phyloP scores from a whole-genome alignment of 495 filamentous ascomycete species.

The Viridothelium virens region DNA sequence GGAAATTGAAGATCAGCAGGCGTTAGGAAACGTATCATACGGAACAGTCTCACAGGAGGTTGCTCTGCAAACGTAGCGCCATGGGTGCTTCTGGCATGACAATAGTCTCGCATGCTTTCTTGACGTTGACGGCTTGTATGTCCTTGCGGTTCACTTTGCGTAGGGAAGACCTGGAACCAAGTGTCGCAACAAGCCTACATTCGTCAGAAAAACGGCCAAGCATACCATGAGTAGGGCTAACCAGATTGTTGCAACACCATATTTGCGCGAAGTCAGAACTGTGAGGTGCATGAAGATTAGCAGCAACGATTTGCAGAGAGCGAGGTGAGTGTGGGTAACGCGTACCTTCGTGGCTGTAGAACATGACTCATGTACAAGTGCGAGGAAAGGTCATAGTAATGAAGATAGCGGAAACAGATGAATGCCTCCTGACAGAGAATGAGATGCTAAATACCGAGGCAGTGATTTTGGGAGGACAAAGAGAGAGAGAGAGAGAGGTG shows the following conservation, averaged over 20 bases:
- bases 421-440: not conserved
- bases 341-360: slow-evolving; percentile 87
- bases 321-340: slow-evolving; percentile 11
- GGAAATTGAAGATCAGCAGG: not conserved
- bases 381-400: slow-evolving; percentile 12
- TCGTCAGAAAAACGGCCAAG: not conserved
- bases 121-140: slow-evolving; percentile 79
- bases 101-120: slow-evolving; percentile 80
- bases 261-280: slow-evolving; percentile 82
- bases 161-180: slow-evolving; percentile 65
- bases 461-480: not conserved
- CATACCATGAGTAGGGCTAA: slow-evolving; percentile 37
- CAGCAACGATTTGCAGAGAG: slow-evolving; percentile 8
- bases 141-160: slow-evolving; percentile 76
- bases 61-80: slow-evolving; percentile 86
- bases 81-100: slow-evolving; percentile 77
- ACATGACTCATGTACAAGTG: slow-evolving; percentile 50
- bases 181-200: slow-evolving; percentile 80
- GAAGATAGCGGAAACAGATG: not conserved
- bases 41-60: slow-evolving; percentile 53
- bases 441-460: not conserved
- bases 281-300: slow-evolving; percentile 26
- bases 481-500: slow-evolving; percentile 14
- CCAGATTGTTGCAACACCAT: slow-evolving; percentile 94
- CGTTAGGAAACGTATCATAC: not conserved